Evolutionary conservation across 1,284 basidiomycete genomes (phyloP), one percentile per base, ranked within the genome.

Genomic region (Pseudozyma pruni): DNA sequence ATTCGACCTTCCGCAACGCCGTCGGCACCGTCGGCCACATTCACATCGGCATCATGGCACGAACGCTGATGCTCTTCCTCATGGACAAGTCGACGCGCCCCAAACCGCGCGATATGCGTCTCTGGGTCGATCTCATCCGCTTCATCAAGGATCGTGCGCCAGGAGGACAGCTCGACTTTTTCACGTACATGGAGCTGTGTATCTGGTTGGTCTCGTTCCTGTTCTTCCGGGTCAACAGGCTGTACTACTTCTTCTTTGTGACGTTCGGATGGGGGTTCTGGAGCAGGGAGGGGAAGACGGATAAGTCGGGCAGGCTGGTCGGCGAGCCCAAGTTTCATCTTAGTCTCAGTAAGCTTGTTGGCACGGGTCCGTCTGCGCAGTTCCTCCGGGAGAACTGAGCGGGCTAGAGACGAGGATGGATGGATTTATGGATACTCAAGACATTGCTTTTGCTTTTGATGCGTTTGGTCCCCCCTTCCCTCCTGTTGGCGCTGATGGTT

Each of bases 71-170:
- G 23, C 85, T 86, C 3, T 86, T 89, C 72, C 84, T 89, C 17
- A 84, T 89, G 76, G 88, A 89, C 74, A 79, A 84, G 25, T 72
- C 79, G 25, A 86, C 87, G 0, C 85, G 88, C 0, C 88, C 88
- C 3, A 70, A 76, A 13, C 83, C 86, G 2, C 85, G 85, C 38
- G 86, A 88, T 67, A 88, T 88, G 87, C 87, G 88, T 70, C 84
- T 88, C 9, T 89, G 88, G 88, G 88, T 89, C 34, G 87, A 89
- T 75, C 82, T 85, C 34, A 83, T 88, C 35, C 84, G 86, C n/a
- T 88, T 86, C 80, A 74, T 89, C 76, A 89, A 89, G 80, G 83
- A 84, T 11, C 85, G 85, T 33, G 86, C 87, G 1, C 84, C 84
- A 0, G 87, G 87, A 8, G 87, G 87, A 20, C 85, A 86, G 8